A percentile compares a stretch with the other conserved stretches of the same genome.
phyloP scores from a whole-genome alignment of 805 yeast species.

The Candida krabiensis region DNA sequence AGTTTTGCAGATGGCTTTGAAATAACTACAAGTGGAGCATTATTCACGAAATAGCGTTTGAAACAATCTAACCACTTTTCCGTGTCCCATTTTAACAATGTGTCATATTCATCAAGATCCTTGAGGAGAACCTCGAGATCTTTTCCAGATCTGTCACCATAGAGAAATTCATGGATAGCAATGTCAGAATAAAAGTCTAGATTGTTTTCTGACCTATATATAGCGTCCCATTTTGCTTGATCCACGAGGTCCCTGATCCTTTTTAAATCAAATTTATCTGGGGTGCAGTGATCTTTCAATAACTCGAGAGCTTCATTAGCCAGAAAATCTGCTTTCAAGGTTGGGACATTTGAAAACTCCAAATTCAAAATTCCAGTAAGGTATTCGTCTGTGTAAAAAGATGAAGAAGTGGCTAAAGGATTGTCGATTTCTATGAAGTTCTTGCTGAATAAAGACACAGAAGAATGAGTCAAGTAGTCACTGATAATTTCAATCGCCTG shows the following conservation, averaged over 20 bases:
- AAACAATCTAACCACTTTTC: conserved; percentile 67
- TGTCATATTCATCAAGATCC: conserved; percentile 59
- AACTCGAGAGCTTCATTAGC: conserved; percentile 51
- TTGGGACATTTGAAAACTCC: conserved; percentile 72
- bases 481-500: conserved; percentile 73
- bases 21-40: conserved; percentile 62
- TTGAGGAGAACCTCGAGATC: conserved; percentile 57
- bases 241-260: conserved; percentile 69
- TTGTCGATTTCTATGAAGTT: conserved; percentile 76
- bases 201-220: conserved; percentile 61
- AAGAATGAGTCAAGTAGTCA: conserved; percentile 71
- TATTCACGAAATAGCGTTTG: conserved; percentile 53
- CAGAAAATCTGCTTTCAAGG: conserved; percentile 55
- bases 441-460: conserved; percentile 73
- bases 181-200: conserved; percentile 60
- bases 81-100: conserved; percentile 56
- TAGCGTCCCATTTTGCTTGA: conserved; percentile 60
- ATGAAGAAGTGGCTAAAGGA: conserved; percentile 75
- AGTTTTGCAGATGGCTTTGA: conserved; percentile 69
- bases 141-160: conserved; percentile 65
- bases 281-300: conserved; percentile 50
- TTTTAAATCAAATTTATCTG: conserved; percentile 54
- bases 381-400: conserved; percentile 73
- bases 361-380: conserved; percentile 58
- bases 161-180: conserved; percentile 77